These are phyloP conservation scores for Phytophthora sp. DNA, from an alignment of 352 stramenopile species.

Conservation along the genomic window DNA sequence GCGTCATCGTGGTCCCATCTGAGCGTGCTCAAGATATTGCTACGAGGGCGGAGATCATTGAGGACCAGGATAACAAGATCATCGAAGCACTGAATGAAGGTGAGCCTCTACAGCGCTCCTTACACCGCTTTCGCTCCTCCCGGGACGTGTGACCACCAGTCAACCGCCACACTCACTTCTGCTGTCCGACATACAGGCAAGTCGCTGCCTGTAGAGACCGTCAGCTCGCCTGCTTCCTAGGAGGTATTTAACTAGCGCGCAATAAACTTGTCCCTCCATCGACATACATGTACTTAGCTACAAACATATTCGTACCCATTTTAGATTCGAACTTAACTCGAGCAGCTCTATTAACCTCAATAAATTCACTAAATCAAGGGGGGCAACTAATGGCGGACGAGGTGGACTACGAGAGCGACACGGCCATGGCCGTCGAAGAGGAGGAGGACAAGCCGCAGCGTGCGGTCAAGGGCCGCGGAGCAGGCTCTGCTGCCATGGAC, in stretches of 20 bases:
- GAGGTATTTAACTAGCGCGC: constrained; percentile 31
- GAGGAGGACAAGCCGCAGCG: constrained; percentile 61
- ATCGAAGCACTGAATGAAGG: constrained; percentile 79
- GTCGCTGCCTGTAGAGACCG: neutral
- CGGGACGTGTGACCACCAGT: constrained; percentile 20
- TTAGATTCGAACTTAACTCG: constrained; percentile 15
- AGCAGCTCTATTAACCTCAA: neutral
- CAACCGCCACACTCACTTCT: neutral
- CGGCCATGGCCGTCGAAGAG: constrained; percentile 83
- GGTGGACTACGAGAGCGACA: constrained; percentile 89
- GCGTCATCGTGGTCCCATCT: constrained; percentile 76
- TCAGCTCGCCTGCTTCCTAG: constrained; percentile 14
- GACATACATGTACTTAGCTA: constrained; percentile 28
- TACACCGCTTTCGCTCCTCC: constrained; percentile 69
- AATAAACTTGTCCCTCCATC: too few relatives aligned
- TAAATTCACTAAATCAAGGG: neutral
- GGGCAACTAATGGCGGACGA: constrained; percentile 87
- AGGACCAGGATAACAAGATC: constrained; percentile 84
- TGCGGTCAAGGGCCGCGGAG: constrained; percentile 77
- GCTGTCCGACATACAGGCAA: neutral
- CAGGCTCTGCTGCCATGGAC: constrained; percentile 74
- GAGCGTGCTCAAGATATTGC: constrained; percentile 77
- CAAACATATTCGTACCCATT: too few relatives aligned
- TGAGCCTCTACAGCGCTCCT: constrained; percentile 74
- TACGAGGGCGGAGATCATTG: constrained; percentile 74